Conservation (phyloP, 1,284 basidiomycete genomes). For the Rhodofomes roseus region DNA sequence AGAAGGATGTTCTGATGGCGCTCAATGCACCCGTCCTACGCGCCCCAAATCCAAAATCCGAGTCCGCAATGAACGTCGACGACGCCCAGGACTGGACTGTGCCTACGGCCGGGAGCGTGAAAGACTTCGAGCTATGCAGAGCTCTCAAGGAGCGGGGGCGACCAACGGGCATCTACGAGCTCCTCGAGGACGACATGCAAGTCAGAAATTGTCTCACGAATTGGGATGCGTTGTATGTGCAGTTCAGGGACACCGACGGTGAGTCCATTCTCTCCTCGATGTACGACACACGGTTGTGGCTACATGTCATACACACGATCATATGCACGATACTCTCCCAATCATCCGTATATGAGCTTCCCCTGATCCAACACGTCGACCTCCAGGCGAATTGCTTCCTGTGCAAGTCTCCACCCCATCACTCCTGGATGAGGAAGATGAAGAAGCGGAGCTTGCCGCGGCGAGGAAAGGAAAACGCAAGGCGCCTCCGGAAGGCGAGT, state of each 20-base stretch:
- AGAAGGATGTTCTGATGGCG: conserved; percentile 60
- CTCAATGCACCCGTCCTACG: conserved; percentile 43
- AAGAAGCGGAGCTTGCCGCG: conserved; percentile 25
- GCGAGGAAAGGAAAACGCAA: conserved; percentile 48
- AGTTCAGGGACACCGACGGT: conserved; percentile 59
- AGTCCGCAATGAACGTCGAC: conserved; percentile 30
- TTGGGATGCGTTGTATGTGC: conserved; percentile 66
- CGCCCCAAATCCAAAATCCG: conserved; percentile 16
- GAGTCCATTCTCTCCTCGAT: conserved; percentile 19
- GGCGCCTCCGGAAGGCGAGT: conserved; percentile 18
- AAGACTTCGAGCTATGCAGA: conserved; percentile 66
- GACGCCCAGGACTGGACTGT: conserved; percentile 29
- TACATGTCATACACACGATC: conserved; percentile 6
- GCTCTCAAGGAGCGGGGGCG: conserved; percentile 47
- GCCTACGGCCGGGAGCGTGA: conserved; percentile 38
- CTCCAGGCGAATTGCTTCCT: conserved; percentile 37
- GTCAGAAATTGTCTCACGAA: conserved; percentile 50
- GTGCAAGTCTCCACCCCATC: conserved; percentile 40
- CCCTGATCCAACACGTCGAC: not conserved
- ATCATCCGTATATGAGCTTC: not conserved
- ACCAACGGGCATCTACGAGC: conserved; percentile 46
- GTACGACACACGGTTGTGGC: not conserved
- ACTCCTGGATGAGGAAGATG: conserved; percentile 40
- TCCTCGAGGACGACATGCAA: conserved; percentile 39
- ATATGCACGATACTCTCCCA: not conserved